Evolutionary conservation across 2,329 filamentous ascomycete species (phyloP).

Genomic region (Fusarium sp.): DNA sequence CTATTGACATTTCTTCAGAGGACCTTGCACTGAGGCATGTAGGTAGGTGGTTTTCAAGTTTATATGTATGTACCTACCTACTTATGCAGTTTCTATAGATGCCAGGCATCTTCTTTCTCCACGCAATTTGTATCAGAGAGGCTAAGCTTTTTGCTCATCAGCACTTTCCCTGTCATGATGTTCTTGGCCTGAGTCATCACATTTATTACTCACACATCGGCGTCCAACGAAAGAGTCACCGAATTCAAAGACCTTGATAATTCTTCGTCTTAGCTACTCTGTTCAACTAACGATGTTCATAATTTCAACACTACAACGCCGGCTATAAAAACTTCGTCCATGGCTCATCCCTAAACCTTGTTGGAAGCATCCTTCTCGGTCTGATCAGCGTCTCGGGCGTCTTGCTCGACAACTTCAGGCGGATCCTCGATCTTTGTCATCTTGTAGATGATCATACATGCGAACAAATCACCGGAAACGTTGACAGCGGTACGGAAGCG

Average conservation of each 20-base stretch:
- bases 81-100: too few species aligned
- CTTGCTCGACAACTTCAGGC: slow-evolving; percentile 25
- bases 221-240: neutral
- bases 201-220: neutral
- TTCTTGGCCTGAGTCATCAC: slow-evolving; percentile 3
- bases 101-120: neutral
- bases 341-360: slow-evolving; percentile 22
- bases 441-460: slow-evolving; percentile 36
- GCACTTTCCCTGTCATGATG: slow-evolving; percentile 1
- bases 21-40: neutral
- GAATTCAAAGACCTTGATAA: neutral
- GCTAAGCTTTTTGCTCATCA: slow-evolving; percentile 14
- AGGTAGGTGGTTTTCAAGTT: too few species aligned
- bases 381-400: slow-evolving; percentile 14
- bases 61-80: neutral
- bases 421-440: slow-evolving; percentile 38
- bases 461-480: slow-evolving; percentile 59
- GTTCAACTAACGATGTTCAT: neutral
- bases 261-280: neutral
- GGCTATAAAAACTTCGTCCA: neutral
- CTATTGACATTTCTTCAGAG: neutral
- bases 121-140: neutral
- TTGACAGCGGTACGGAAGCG: slow-evolving; percentile 62
- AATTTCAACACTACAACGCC: slow-evolving; percentile 18
- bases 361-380: slow-evolving; percentile 26